phyloP scores from a whole-genome alignment of 2,329 filamentous ascomycete species.

The Neofusicoccum sp. region DNA sequence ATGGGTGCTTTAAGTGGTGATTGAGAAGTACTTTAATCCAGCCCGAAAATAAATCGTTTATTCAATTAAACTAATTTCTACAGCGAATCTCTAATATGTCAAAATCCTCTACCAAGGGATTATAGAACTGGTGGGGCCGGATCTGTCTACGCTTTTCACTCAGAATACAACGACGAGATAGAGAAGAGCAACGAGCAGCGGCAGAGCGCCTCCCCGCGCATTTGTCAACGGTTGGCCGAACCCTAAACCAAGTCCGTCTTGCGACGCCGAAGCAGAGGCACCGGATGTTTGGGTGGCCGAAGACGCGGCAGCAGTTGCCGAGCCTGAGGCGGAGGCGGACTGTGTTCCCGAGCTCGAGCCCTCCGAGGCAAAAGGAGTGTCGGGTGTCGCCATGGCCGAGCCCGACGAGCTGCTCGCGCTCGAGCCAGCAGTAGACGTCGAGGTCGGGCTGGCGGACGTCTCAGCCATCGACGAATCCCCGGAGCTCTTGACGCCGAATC shows the following conservation, averaged over 20 bases:
- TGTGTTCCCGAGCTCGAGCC: neutral
- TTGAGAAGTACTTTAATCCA: neutral
- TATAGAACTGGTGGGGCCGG: neutral
- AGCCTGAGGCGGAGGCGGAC: neutral
- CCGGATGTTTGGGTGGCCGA: neutral
- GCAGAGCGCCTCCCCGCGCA: neutral
- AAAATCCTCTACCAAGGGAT: neutral
- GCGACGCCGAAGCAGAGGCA: neutral
- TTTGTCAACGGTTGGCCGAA: neutral
- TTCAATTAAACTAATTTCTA: constrained; percentile 8
- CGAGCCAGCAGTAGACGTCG: neutral
- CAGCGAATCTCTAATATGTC: neutral
- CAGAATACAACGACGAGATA: constrained; percentile 1
- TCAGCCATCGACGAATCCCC: constrained; percentile 6
- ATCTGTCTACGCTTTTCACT: neutral
- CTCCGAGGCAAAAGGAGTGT: neutral
- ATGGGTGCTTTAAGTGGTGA: neutral
- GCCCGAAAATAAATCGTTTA: neutral
- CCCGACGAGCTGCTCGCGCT: neutral
- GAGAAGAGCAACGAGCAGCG: neutral
- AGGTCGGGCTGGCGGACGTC: neutral
- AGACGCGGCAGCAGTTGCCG: neutral
- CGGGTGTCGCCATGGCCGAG: neutral
- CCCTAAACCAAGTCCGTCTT: neutral
- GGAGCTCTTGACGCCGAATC: constrained; percentile 38